Evolutionary conservation across 2,329 filamentous ascomycete genomes (phyloP), one percentile per base, ranked within the genome.

Genomic region (Zalaria obscura): DNA sequence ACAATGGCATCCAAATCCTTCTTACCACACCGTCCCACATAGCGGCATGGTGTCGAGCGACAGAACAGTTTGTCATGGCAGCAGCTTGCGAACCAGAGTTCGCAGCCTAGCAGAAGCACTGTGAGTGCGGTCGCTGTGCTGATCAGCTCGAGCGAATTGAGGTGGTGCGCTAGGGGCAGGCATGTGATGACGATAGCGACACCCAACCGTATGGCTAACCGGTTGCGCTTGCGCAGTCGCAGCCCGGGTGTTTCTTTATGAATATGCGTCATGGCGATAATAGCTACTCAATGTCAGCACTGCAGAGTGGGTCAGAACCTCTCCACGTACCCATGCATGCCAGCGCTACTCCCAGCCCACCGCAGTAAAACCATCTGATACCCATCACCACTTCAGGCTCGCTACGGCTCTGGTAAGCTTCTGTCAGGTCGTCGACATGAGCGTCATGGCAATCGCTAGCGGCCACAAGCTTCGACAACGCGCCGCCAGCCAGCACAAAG

Each of bases 291-390:
- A n/a, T 32, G 29, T 32, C 7, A 7, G 29, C 29, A 7, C n/a
- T n/a, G 7, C n/a, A 32, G 7, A 32, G 7, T 32, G 7, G 7
- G 7, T 32, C n/a, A 7, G 29, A 32, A 7, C 7, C 29, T 7
- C 7, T 32, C 7, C 29, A n/a, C 29, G 29, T 7, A 32, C 60
- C 58, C 68, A 77, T 78, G 49, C 60, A 67, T 7, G 69, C 52
- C 4, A 80, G 57, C 0, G 73, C 66, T 9, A 75, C 58, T 25
- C 70, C 73, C 2, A 79, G 63, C 1, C 77, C 76, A n/a, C 64
- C 67, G 54, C 75, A 80, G 55, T 80, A 80, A 56, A 75, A 80
- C 65, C 74, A 77, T 9, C 74, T 66, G 11, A 78, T 63, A 2
- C 73, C 75, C 5, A 56, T 45, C 4, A 61, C 52, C n/a, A 80